These are phyloP conservation scores for Taphrina communis DNA, from an alignment of 1,139 yeast species.

Conservation along the genomic window DNA sequence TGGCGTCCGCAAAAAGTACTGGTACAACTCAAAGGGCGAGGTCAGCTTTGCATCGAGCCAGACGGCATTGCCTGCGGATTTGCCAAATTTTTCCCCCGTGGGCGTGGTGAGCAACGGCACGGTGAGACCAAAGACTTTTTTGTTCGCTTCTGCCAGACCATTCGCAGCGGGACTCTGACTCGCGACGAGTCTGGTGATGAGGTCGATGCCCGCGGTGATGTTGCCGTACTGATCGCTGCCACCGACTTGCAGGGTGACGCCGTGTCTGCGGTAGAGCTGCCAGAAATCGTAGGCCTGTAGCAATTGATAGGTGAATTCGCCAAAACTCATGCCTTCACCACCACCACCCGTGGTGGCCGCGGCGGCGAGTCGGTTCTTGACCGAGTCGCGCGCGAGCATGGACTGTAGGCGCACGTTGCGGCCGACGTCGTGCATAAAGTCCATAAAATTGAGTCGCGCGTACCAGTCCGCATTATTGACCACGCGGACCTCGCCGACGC, in stretches of 20 bases:
- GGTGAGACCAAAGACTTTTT: slow-evolving; percentile 68
- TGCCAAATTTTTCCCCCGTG: slow-evolving; percentile 92
- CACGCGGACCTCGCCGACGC: slow-evolving; percentile 55
- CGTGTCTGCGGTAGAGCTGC: slow-evolving; percentile 67
- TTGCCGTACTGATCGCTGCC: slow-evolving; percentile 99
- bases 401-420: slow-evolving; percentile 78
- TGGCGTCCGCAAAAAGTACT: slow-evolving; percentile 74
- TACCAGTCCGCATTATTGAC: slow-evolving; percentile 86
- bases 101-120: slow-evolving; percentile 90
- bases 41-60: slow-evolving; percentile 78
- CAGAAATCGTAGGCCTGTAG: slow-evolving; percentile 94
- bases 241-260: slow-evolving; percentile 77
- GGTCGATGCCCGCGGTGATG: slow-evolving; percentile 92
- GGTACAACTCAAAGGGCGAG: slow-evolving; percentile 81
- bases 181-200: slow-evolving; percentile 67
- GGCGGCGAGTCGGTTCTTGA: slow-evolving; percentile 65
- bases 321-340: slow-evolving; percentile 75
- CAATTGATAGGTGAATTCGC: slow-evolving; percentile 90
- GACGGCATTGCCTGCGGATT: slow-evolving; percentile 95
- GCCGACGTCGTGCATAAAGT: slow-evolving; percentile 79
- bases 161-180: neutral
- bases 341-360: slow-evolving; percentile 43
- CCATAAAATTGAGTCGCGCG: slow-evolving; percentile 73
- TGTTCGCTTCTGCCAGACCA: neutral
- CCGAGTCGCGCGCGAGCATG: slow-evolving; percentile 89